Percentiles rank a stretch among this genome's conserved stretches.
These are phyloP conservation scores for Mrakiaceae sp. DNA, from an alignment of 1,284 basidiomycete genomes.

Conservation along the genomic window DNA sequence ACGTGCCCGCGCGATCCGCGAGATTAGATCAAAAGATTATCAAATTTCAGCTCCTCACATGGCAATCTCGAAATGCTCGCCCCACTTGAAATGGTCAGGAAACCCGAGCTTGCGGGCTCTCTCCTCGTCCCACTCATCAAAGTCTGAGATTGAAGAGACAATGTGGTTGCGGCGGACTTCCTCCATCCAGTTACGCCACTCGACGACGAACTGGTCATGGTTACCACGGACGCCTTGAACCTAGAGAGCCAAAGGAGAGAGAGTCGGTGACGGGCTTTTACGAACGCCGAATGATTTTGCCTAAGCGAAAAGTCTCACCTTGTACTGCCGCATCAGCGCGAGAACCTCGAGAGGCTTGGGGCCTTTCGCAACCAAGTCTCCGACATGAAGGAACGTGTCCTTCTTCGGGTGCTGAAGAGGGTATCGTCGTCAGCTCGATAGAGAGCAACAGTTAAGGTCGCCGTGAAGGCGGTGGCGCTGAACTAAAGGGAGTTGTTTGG, in stretches of 20 bases:
- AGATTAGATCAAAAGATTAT: neutral
- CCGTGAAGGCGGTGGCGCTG: no score
- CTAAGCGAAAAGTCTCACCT: constrained; percentile 34
- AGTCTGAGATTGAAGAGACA: neutral
- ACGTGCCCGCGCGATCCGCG: neutral
- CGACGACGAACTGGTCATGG: constrained; percentile 71
- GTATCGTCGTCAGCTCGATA: no score
- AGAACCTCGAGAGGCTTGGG: constrained; percentile 53
- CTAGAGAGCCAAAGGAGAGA: no score
- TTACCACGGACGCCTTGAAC: constrained; percentile 66
- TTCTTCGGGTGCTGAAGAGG: constrained; percentile 32
- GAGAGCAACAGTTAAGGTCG: no score
- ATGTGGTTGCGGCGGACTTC: constrained; percentile 11
- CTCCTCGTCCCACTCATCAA: constrained; percentile 12
- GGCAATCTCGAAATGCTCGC: constrained; percentile 64
- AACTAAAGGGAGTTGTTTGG: no score
- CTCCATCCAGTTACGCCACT: constrained; percentile 71
- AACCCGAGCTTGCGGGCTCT: constrained; percentile 5
- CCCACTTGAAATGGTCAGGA: constrained; percentile 46
- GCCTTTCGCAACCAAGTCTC: constrained; percentile 67
- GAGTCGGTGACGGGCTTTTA: no score
- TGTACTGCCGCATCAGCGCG: constrained; percentile 49
- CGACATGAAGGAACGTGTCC: constrained; percentile 65
- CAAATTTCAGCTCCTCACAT: constrained; percentile 29
- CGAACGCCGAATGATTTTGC: no score